phyloP scores from a whole-genome alignment of 1,284 basidiomycete genomes.

The Hypsizygus ulmarius region DNA sequence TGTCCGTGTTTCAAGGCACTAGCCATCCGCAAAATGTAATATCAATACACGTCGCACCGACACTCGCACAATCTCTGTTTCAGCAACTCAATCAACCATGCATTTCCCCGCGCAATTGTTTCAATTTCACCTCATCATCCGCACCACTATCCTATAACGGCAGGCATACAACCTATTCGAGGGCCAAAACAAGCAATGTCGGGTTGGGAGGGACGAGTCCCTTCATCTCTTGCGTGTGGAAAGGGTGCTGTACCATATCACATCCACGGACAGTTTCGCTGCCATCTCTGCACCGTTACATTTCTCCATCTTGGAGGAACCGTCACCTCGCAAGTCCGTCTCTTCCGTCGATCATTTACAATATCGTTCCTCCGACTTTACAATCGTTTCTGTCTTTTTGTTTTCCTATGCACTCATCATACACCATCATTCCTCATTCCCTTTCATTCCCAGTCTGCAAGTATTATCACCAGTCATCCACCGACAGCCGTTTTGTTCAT shows the following conservation, averaged over 20 bases:
- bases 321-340: slow-evolving; percentile 27
- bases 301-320: slow-evolving; percentile 33
- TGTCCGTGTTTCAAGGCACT: slow-evolving; percentile 38
- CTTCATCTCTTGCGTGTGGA: slow-evolving; percentile 15
- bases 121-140: slow-evolving; percentile 39
- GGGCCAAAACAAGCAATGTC: slow-evolving; percentile 23
- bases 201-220: slow-evolving; percentile 5
- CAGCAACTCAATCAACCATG: slow-evolving; percentile 71
- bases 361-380: slow-evolving; percentile 38
- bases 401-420: slow-evolving; percentile 38
- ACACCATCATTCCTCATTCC: slow-evolving; percentile 34
- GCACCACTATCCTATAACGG: slow-evolving; percentile 47
- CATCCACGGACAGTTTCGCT: slow-evolving; percentile 41
- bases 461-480: slow-evolving; percentile 22
- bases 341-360: slow-evolving; percentile 28
- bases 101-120: slow-evolving; percentile 65
- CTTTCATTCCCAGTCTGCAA: slow-evolving; percentile 37
- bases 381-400: slow-evolving; percentile 44
- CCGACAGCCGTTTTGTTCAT: slow-evolving; percentile 29
- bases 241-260: slow-evolving; percentile 28
- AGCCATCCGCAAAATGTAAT: slow-evolving; percentile 73
- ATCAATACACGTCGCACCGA: slow-evolving; percentile 66
- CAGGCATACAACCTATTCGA: slow-evolving; percentile 44
- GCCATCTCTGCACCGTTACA: slow-evolving; percentile 31
- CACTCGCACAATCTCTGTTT: slow-evolving; percentile 59